Percentiles rank a stretch among this genome's conserved stretches.
Evolutionary conservation across 805 yeast genomes (phyloP).

Genomic region (Kockiozyma suomiensis): DNA sequence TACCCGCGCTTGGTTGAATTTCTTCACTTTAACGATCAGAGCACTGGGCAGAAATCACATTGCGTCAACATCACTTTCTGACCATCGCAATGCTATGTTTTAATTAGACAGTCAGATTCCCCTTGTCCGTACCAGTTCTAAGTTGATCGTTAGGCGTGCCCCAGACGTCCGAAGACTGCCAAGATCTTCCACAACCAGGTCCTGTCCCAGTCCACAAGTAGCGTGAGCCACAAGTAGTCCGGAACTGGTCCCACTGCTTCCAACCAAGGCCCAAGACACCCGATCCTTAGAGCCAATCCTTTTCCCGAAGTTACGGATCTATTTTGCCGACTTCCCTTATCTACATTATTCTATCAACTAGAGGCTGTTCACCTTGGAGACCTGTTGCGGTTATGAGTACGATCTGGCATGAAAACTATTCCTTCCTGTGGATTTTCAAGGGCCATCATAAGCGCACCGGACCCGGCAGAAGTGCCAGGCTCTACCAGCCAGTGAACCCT

Average conservation of each 20-base stretch:
- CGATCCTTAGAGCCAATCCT: conserved; percentile 51
- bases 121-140: conserved; percentile 44
- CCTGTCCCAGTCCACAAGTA: conserved; percentile 9
- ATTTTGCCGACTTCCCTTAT: conserved; percentile 51
- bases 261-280: conserved; percentile 47
- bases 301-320: conserved; percentile 50
- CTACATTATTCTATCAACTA: conserved; percentile 49
- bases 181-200: conserved; percentile 6
- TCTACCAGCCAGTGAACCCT: conserved; percentile 48
- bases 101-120: conserved; percentile 52
- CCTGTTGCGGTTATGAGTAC: conserved; percentile 52
- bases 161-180: conserved; percentile 29
- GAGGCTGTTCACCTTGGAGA: conserved; percentile 53
- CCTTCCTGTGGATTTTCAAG: conserved; percentile 50
- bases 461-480: conserved; percentile 45
- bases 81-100: conserved; percentile 52
- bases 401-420: conserved; percentile 49
- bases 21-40: conserved; percentile 50
- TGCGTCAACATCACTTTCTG: conserved; percentile 50
- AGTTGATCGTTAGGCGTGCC: conserved; percentile 36
- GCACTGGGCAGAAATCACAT: conserved; percentile 52
- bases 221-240: conserved; percentile 7
- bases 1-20: conserved; percentile 52
- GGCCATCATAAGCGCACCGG: conserved; percentile 40
- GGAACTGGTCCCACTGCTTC: conserved; percentile 41